Percentiles rank a stretch among this genome's conserved stretches.
Evolutionary conservation across 306 rosid genomes (phyloP).

Genomic region (Dalbergia cultrata): DNA sequence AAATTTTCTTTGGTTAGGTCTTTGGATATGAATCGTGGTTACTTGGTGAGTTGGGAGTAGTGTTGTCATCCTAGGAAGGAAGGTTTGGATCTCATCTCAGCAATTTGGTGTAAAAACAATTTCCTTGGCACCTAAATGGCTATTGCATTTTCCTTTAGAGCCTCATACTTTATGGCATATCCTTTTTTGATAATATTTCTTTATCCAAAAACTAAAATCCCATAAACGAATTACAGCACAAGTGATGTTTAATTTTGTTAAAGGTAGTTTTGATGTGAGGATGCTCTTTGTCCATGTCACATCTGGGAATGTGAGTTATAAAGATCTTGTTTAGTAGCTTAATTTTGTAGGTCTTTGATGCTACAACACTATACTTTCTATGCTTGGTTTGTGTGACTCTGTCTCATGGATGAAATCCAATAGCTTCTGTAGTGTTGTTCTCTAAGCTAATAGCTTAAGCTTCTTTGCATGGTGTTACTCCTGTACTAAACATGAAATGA

Average conservation of each 20-base stretch:
- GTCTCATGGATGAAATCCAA: conserved; percentile 4
- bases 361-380: not conserved
- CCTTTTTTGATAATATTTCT: not conserved
- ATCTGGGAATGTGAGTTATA: not conserved
- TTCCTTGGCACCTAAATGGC: too few relatives aligned
- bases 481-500: not conserved
- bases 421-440: conserved; percentile 5
- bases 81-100: too few relatives aligned
- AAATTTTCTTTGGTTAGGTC: too few relatives aligned
- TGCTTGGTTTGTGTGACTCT: conserved; percentile 9
- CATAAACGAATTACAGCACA: not conserved
- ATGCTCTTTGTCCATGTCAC: not conserved
- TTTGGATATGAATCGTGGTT: too few relatives aligned
- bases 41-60: too few relatives aligned
- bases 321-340: conserved; percentile 21
- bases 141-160: not conserved
- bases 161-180: not conserved
- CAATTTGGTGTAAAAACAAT: too few relatives aligned
- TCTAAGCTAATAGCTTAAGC: conserved; percentile 19
- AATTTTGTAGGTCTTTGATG: conserved; percentile 4
- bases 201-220: not conserved
- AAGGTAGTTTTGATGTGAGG: conserved; percentile 3
- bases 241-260: not conserved
- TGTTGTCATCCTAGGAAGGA: too few relatives aligned
- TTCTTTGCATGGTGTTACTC: conserved; percentile 19